Percentiles rank a stretch among this genome's conserved stretches.
Conservation (phyloP, 352 stramenopile genomes). For the Phytophthora podocarpi region DNA sequence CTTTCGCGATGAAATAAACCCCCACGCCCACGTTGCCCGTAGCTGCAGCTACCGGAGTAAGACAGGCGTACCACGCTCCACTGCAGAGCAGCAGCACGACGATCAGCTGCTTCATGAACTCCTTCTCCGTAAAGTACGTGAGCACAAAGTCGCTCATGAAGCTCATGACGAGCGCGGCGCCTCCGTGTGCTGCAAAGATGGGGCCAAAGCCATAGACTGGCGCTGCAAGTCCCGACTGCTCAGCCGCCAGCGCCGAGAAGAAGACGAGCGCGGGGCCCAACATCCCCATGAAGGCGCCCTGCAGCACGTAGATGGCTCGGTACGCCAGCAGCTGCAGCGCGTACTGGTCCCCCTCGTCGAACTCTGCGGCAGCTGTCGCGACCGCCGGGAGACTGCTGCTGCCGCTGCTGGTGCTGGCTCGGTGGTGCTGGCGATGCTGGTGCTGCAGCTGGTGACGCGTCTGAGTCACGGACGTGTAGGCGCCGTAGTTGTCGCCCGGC, state of each 20-base stretch:
- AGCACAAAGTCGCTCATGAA: slow-evolving; percentile 84
- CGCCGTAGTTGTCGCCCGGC: slow-evolving; percentile 18
- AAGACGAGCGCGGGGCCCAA: slow-evolving; percentile 68
- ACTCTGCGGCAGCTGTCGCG: slow-evolving; percentile 18
- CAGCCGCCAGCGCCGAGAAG: slow-evolving; percentile 57
- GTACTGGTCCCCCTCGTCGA: slow-evolving; percentile 53
- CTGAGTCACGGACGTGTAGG: slow-evolving; percentile 26
- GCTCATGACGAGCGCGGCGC: slow-evolving; percentile 71
- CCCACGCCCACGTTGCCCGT: slow-evolving; percentile 67
- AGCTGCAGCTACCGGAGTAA: slow-evolving; percentile 58
- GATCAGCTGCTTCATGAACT: slow-evolving; percentile 77
- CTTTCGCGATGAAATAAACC: slow-evolving; percentile 80
- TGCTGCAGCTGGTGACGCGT: slow-evolving; percentile 31
- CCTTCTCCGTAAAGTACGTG: slow-evolving; percentile 64
- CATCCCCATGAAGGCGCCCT: slow-evolving; percentile 70
- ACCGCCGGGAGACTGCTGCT: slow-evolving; percentile 28
- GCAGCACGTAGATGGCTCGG: slow-evolving; percentile 67
- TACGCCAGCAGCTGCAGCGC: slow-evolving; percentile 72
- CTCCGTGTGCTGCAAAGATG: slow-evolving; percentile 77
- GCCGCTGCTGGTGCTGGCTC: slow-evolving; percentile 28
- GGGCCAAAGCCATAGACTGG: slow-evolving; percentile 72
- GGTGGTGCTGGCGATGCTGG: slow-evolving; percentile 37
- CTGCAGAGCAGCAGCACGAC: slow-evolving; percentile 61
- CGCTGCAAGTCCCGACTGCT: slow-evolving; percentile 43
- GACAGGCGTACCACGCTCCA: slow-evolving; percentile 69